phyloP scores from a whole-genome alignment of 2,329 filamentous ascomycete genomes.

The Xylaria multiplex region DNA sequence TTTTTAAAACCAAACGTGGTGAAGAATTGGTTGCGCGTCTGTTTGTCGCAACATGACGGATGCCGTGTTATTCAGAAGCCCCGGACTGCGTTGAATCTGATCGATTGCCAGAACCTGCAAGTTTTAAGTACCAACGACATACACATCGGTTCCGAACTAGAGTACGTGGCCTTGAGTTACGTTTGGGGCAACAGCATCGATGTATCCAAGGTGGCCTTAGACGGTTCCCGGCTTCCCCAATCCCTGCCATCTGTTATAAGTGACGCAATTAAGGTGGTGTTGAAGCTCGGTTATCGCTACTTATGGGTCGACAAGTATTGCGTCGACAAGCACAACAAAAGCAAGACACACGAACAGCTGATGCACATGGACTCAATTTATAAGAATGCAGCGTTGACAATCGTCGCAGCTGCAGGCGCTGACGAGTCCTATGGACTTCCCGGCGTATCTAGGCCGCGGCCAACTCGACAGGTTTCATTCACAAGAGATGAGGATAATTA shows the following conservation, averaged over 20 bases:
- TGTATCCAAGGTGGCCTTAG: not conserved
- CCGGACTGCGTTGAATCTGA: not conserved
- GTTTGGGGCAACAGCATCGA: conserved; percentile 1
- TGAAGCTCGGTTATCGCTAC: conserved; percentile 8
- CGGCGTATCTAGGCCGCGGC: not conserved
- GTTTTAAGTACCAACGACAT: not conserved
- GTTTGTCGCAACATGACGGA: not conserved
- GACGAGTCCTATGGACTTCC: conserved; percentile 7
- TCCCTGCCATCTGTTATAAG: not conserved
- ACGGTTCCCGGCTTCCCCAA: not conserved
- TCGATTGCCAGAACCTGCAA: not conserved
- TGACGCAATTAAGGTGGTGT: not conserved
- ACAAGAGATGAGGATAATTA: not conserved
- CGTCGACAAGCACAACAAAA: conserved; percentile 9
- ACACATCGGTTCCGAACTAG: not conserved
- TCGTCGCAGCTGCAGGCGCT: conserved; percentile 9
- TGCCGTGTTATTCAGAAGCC: not conserved
- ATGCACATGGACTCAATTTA: conserved; percentile 13
- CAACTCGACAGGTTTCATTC: not conserved
- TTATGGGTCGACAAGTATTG: conserved; percentile 15
- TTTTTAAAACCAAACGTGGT: conserved; percentile 8
- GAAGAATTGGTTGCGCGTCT: conserved; percentile 18
- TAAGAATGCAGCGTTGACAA: conserved; percentile 10
- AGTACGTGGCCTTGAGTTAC: conserved; percentile 20
- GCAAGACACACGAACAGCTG: conserved; percentile 11